These are phyloP conservation scores for Sporothrix inflata DNA, from an alignment of 2,329 filamentous ascomycete genomes.

Conservation along the genomic window DNA sequence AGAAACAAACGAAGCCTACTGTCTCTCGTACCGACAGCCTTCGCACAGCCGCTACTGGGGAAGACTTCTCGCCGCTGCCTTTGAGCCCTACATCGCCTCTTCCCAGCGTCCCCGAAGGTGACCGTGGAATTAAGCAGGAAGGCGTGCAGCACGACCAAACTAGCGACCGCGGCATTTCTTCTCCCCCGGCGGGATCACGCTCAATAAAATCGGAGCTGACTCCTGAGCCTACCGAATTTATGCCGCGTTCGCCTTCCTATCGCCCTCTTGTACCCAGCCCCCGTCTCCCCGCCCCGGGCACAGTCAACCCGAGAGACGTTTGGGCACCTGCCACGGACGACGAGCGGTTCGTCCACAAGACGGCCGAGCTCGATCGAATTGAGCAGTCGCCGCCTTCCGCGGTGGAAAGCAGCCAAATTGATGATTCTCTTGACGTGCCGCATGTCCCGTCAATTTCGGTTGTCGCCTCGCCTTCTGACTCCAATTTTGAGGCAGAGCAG, in stretches of 20 bases:
- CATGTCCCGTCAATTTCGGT: slow-evolving; percentile 18
- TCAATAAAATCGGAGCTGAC: slow-evolving; percentile 16
- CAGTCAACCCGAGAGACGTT: slow-evolving; percentile 58
- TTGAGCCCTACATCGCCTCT: slow-evolving; percentile 35
- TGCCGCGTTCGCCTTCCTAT: slow-evolving; percentile 30
- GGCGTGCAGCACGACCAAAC: slow-evolving; percentile 9
- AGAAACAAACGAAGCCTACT: slow-evolving; percentile 21
- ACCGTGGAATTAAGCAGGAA: slow-evolving; percentile 16
- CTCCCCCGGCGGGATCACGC: background rate
- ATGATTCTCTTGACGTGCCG: background rate
- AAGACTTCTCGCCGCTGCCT: slow-evolving; percentile 33
- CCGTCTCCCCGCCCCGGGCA: slow-evolving; percentile 47
- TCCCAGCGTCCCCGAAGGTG: slow-evolving; percentile 15
- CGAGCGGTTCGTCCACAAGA: slow-evolving; percentile 42
- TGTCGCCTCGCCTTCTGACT: slow-evolving; percentile 8
- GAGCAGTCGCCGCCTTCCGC: slow-evolving; percentile 39
- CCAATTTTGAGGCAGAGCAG: slow-evolving; percentile 4
- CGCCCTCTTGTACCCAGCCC: slow-evolving; percentile 35
- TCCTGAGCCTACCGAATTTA: slow-evolving; percentile 33
- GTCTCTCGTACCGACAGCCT: slow-evolving; percentile 30
- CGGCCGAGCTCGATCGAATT: slow-evolving; percentile 44
- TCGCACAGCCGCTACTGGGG: background rate
- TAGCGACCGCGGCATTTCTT: background rate
- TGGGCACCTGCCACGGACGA: slow-evolving; percentile 50
- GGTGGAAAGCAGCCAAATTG: background rate